Base-by-base conservation (phyloP, 2,329 filamentous ascomycete genomes). In the Alternaria panax region DNA sequence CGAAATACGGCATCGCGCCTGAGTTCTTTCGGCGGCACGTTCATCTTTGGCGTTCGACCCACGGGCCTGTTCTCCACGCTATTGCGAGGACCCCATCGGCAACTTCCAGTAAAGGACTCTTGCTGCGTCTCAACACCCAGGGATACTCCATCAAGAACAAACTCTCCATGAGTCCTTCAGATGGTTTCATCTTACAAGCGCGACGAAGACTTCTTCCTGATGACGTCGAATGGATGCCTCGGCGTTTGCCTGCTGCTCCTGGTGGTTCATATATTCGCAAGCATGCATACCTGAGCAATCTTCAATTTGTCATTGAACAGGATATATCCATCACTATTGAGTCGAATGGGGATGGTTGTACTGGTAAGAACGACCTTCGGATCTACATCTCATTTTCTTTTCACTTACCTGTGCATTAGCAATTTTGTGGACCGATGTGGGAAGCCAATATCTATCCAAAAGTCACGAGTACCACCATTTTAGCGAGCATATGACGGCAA, bases 11-110 rank as follows among this genome's bases (percentile, higher is more conserved):
- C 6, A 55, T 62, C 18, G 45, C 30, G 3, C 46, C 51, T 8
- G 59, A 58, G 20, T 62, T 54, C 34, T 62, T 62, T 38, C 43
- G 59, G 12, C 45, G 42, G 32, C 59, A 62, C 41, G 52, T 62
- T 6, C 54, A 62, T 38, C 43, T 58, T 25, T 58, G 59, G 59
- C 50, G 59, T 7, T 51, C 59, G 7, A 24, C 54, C 6, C n/a
- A 51, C 6, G 59, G 59, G 6, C 38, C 59, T 27, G 59, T 62
- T 8, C 24, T 58, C 27, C 51, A 62, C 45, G 40, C 50, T 9
- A 47, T 54, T 7, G 42, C 54, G 3, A 46, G 36, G 16, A 27
- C 47, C 7, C 59, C 54, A 7, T 58, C 45, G 7, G 40, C 50
- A 8, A 46, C 25, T 12, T 41, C 47, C 11, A n/a, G n/a, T 12